phyloP scores from a whole-genome alignment of 768 basidiomycete species.

The Amanita fuliginea region DNA sequence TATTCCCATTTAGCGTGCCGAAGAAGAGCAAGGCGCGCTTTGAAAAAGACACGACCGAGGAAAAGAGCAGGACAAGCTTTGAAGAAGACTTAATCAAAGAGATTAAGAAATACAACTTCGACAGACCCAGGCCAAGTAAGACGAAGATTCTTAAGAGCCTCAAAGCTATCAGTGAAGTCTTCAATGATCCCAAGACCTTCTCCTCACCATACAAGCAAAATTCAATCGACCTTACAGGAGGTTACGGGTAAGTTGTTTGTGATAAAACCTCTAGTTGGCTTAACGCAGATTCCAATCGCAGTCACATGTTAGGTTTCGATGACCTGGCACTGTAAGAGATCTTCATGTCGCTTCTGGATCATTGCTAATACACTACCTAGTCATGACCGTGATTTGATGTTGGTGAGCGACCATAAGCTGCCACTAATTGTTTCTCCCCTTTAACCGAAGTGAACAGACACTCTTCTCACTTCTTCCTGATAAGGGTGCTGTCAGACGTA shows the following conservation, averaged over 20 bases:
- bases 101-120: constrained; percentile 2
- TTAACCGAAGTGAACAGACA: constrained; percentile 7
- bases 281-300: neutral
- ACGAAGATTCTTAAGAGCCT: constrained; percentile 8
- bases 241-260: constrained; percentile 11
- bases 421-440: neutral
- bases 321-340: constrained; percentile 9
- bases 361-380: constrained; percentile 3
- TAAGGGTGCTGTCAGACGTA: constrained; percentile 8
- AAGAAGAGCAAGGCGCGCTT: neutral
- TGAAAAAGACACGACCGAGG: neutral
- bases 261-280: neutral
- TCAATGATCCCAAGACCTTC: constrained; percentile 11
- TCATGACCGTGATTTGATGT: constrained; percentile 13
- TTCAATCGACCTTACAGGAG: constrained; percentile 10
- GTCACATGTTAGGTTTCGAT: constrained; percentile 13
- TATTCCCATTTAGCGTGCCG: constrained; percentile 14
- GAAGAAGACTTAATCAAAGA: neutral
- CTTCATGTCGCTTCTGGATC: neutral
- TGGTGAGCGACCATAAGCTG: constrained; percentile 8
- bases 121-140: neutral
- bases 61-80: neutral
- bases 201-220: constrained; percentile 9
- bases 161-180: constrained; percentile 12
- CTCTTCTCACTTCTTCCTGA: constrained; percentile 13